These are phyloP conservation scores for Neostapfia colusana DNA, from an alignment of 176 grass and related monocot genomes.

Conservation along the genomic window DNA sequence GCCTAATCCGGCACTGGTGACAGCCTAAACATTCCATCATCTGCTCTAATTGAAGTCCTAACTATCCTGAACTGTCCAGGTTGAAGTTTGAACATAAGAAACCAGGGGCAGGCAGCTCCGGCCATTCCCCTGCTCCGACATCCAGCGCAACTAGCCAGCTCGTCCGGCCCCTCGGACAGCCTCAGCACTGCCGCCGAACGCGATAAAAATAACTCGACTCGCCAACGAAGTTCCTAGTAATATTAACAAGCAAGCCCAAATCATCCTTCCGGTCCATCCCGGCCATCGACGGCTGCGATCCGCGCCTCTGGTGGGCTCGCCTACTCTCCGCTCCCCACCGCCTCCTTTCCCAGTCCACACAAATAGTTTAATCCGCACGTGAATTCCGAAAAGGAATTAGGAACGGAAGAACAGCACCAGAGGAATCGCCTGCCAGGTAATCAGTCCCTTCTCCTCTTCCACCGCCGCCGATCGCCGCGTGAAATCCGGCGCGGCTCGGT, in stretches of 20 bases:
- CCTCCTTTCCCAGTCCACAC: constrained; percentile 7
- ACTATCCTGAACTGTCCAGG: too few relatives aligned
- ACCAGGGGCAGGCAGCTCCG: background rate
- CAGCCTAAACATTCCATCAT: background rate
- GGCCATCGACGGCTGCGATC: background rate
- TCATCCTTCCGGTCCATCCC: constrained; percentile 32
- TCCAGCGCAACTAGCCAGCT: constrained; percentile 29
- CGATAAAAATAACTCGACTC: background rate
- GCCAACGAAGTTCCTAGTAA: background rate
- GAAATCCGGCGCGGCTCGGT: constrained; percentile 17
- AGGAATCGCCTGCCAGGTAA: constrained; percentile 30
- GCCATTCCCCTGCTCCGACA: background rate
- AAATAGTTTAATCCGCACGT: constrained; percentile 2
- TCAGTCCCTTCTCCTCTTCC: background rate
- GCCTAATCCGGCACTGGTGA: background rate
- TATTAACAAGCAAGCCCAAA: background rate
- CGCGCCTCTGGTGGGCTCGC: constrained; percentile 25
- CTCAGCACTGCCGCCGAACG: constrained; percentile 29
- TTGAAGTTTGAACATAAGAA: background rate
- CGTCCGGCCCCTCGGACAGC: background rate
- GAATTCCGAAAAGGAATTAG: background rate
- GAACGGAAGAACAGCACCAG: background rate
- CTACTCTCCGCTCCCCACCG: background rate
- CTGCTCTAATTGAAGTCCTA: background rate
- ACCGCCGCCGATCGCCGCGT: constrained; percentile 8